Base-by-base conservation (phyloP, 2,329 filamentous ascomycete genomes). In the Fusarium lateritium region DNA sequence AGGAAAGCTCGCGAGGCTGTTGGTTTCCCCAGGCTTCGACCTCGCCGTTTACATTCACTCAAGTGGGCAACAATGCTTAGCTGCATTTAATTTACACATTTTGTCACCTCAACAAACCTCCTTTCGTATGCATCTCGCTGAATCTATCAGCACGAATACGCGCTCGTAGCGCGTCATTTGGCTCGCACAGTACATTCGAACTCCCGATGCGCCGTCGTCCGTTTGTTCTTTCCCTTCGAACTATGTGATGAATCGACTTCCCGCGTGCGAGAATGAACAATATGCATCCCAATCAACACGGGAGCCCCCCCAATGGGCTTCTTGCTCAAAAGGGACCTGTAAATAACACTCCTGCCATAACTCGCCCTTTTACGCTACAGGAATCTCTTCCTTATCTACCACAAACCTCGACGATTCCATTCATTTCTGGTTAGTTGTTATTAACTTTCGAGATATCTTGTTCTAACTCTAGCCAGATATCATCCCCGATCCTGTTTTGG, bases 351-450 rank as follows among this genome's bases (percentile, higher is more conserved):
- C 69, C 72, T 21, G 55, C 73, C 39, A 75, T 79, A 34, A 67
- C 76, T 39, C 78, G 84, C 56, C 84, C 89, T 2, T 89, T 90
- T 75, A 87, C 86, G 5, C 86, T 96, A 14, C 87, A 91, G 58
- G 92, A 96, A 76, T 92, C 92, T 31, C 83, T 96, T 45, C 91
- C 92, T n/a, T 94, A 90, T 79, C 93, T 92, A 52, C 93, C 93
- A 24, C 91, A 95, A 76, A 92, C 91, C 49, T 94, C 92, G 5
- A 91, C 94, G 49, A 86, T 93, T 53, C 92, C 93, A 4, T 93
- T 95, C 78, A 88, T 92, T 77, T 87, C 92, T 70, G 89, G 93
- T 94, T 80, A 68, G 83, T 75, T 53, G 10, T 44, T 47, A 24
- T 38, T 36, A 19, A 33, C 19, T 52, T 26, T 31, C 42, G 26